These are phyloP conservation scores for Tylopilus balloui DNA, from an alignment of 768 basidiomycete species.

Conservation along the genomic window DNA sequence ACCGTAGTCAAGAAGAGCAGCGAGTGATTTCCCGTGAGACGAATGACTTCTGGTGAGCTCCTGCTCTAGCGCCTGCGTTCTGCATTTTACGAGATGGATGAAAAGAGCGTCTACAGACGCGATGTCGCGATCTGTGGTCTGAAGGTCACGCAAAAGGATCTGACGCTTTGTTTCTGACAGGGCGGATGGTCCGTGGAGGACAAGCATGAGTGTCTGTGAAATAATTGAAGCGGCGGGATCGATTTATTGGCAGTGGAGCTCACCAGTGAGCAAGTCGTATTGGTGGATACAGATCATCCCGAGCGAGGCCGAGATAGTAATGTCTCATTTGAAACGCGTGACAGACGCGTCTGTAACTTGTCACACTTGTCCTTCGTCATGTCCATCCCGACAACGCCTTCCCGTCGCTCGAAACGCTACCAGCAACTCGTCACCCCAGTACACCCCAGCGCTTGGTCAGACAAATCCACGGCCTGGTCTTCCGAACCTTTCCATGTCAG, in stretches of 20 bases:
- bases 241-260: background rate
- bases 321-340: slow-evolving; percentile 16
- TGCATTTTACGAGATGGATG: slow-evolving; percentile 78
- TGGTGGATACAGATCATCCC: slow-evolving; percentile 2
- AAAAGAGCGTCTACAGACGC: slow-evolving; percentile 75
- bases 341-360: slow-evolving; percentile 20
- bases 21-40: slow-evolving; percentile 47
- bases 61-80: slow-evolving; percentile 39
- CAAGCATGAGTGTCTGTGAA: slow-evolving; percentile 53
- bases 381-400: slow-evolving; percentile 26
- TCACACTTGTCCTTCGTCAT: slow-evolving; percentile 4
- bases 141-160: slow-evolving; percentile 58
- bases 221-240: background rate
- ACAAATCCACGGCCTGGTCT: slow-evolving; percentile 28
- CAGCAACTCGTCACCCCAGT: slow-evolving; percentile 32
- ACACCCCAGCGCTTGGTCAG: slow-evolving; percentile 23
- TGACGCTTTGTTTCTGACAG: slow-evolving; percentile 69
- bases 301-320: slow-evolving; percentile 1
- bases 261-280: slow-evolving; percentile 9
- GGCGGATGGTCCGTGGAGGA: slow-evolving; percentile 72
- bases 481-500: slow-evolving; percentile 22
- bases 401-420: slow-evolving; percentile 36
- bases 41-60: slow-evolving; percentile 47
- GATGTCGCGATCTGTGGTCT: slow-evolving; percentile 48
- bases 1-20: slow-evolving; percentile 79